Evolutionary conservation across 1,139 yeast genomes (phyloP).

Genomic region (Saccharomyces hybrid): DNA sequence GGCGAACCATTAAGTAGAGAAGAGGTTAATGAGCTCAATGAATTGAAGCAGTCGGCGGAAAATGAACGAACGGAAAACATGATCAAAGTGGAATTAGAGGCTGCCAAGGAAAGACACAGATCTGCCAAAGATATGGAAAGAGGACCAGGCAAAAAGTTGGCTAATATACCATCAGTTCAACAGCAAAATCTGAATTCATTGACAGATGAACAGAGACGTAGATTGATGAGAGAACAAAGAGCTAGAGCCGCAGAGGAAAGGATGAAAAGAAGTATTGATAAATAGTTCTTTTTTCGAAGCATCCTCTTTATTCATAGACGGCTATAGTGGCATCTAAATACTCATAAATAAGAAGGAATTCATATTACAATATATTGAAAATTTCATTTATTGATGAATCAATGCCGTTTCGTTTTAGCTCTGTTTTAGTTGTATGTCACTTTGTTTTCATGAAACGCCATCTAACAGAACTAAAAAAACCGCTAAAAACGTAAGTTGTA

Average conservation of each 20-base stretch:
- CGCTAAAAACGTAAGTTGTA: no score
- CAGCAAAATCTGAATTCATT: slow-evolving; percentile 33
- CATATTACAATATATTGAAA: no score
- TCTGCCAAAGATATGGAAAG: slow-evolving; percentile 20
- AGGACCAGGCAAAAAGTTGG: slow-evolving; percentile 26
- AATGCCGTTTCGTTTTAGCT: no score
- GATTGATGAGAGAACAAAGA: slow-evolving; percentile 84
- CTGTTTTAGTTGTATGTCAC: no score
- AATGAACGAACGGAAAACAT: slow-evolving; percentile 23
- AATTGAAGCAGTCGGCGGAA: slow-evolving; percentile 36
- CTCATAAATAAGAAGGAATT: no score
- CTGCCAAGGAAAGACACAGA: slow-evolving; percentile 24
- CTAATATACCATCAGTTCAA: slow-evolving; percentile 13
- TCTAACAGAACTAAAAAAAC: no score
- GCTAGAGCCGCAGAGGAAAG: slow-evolving; percentile 97
- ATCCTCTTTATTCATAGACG: background rate
- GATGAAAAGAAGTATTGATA: slow-evolving; percentile 26
- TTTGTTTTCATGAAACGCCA: no score
- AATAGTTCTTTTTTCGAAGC: background rate
- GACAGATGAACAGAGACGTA: slow-evolving; percentile 62
- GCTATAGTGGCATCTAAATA: no score
- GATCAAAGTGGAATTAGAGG: slow-evolving; percentile 31
- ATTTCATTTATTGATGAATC: no score
- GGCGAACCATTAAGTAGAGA: slow-evolving; percentile 60
- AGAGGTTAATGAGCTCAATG: slow-evolving; percentile 42